Base-by-base conservation (phyloP, 352 stramenopile genomes). In the Blastocystis hominis region DNA sequence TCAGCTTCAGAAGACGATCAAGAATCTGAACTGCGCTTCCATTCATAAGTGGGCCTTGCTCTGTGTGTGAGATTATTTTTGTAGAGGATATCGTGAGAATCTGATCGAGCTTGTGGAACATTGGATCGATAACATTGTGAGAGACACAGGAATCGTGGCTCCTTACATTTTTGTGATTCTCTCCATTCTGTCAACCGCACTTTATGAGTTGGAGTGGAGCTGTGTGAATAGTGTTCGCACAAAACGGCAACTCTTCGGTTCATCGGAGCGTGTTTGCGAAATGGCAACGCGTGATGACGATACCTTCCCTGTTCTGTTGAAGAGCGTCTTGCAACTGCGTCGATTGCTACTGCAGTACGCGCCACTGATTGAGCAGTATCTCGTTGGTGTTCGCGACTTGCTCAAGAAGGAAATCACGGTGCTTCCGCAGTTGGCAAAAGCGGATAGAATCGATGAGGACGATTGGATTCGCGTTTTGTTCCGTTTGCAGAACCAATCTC, bases 261-360 rank as follows among this genome's bases (percentile, higher is more conserved):
- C 50, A 0, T 24, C 7, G 24, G 30, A 84, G 3, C 34, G 62
- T 47, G 30, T 24, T 15, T 66, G 42, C 24, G 44, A 84, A 15
- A 84, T 84, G 72, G 72, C 72, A 5, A 84, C 72, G 5, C 34
- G 72, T 20, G 10, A 84, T 15, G 72, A 84, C 56, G 72, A 84
- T 46, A 68, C 72, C 30, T 84, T 84, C 36, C 72, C 72, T 34
- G 34, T 34, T n/a, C 72, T 84, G n/a, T 53, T 84, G 6, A 50
- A 64, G 17, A 20, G 10, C 6, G 2, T 84, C 40, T n/a, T 84
- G 20, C n/a, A 2, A 20, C 72, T 84, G 1, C 72, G 72, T 30
- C 13, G 9, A 20, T n/a, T 69, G 4, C 5, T 84, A 1, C 55
- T 84, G 15, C 15, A 50, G 20, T 34, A 44, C 24, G 17, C 17